These are phyloP conservation scores for Carex scoparia DNA, from an alignment of 176 grass and related monocot species.

Conservation along the genomic window DNA sequence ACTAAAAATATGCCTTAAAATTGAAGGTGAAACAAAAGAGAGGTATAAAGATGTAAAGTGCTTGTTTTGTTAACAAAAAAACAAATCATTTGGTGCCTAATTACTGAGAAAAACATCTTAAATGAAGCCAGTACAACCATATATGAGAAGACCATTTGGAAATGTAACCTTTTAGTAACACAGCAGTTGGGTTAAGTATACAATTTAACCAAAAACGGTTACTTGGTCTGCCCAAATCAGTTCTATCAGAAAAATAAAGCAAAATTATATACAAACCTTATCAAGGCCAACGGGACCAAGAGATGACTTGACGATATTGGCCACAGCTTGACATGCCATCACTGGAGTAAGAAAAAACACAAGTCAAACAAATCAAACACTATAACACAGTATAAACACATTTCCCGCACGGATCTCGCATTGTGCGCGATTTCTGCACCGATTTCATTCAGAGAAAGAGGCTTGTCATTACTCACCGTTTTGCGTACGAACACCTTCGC, in stretches of 20 bases:
- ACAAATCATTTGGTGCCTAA: background rate
- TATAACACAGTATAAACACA: constrained; percentile 13
- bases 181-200: background rate
- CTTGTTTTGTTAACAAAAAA: background rate
- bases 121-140: background rate
- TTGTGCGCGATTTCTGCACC: background rate
- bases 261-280: constrained; percentile 40
- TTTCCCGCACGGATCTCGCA: background rate
- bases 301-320: constrained; percentile 89
- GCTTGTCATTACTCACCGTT: constrained; percentile 42
- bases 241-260: background rate
- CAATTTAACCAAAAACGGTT: background rate
- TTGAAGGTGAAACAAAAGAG: background rate
- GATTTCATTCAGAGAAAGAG: background rate
- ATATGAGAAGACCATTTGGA: background rate
- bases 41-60: background rate
- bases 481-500: constrained; percentile 87
- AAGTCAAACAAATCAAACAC: background rate
- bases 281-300: constrained; percentile 88
- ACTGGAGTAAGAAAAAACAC: constrained; percentile 36
- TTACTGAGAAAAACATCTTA: background rate
- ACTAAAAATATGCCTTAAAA: background rate
- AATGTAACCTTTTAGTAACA: background rate
- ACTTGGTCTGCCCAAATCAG: background rate
- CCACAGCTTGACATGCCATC: constrained; percentile 74